Evolutionary conservation across 1,139 yeast genomes (phyloP).

Genomic region (Nematodospora anomalae): DNA sequence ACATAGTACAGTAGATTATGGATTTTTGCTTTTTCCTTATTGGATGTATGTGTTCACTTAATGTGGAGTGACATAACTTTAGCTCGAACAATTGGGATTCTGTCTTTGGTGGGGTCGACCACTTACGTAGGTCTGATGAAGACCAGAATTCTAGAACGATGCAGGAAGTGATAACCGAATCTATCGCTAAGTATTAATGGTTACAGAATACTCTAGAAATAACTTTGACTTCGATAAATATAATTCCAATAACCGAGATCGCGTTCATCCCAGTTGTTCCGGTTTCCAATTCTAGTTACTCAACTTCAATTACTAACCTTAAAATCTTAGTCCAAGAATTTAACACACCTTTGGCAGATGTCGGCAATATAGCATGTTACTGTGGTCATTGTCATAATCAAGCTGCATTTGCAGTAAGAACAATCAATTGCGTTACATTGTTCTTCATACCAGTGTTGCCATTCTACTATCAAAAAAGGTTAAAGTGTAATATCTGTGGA

Average conservation of each 20-base stretch:
- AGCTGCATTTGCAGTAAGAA: conserved; percentile 42
- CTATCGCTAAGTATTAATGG: no score
- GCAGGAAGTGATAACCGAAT: no score
- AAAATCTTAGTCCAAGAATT: conserved; percentile 28
- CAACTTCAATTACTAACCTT: conserved; percentile 2
- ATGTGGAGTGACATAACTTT: no score
- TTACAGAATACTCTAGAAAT: no score
- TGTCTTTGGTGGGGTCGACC: no score
- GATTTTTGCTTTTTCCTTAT: conserved; percentile 33
- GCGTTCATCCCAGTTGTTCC: no score
- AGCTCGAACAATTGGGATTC: no score
- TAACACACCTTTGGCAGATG: conserved; percentile 28
- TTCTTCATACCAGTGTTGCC: conserved; percentile 49
- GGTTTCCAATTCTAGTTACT: no score
- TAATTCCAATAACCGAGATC: no score
- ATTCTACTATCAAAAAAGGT: conserved; percentile 37
- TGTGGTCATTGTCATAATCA: conserved; percentile 49
- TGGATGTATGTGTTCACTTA: conserved; percentile 27
- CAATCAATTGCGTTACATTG: conserved; percentile 44
- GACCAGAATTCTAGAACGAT: no score
- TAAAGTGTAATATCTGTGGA: conserved; percentile 46
- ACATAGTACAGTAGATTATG: conserved; percentile 16
- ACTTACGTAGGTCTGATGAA: no score
- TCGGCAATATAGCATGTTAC: conserved; percentile 31
- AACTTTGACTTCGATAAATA: no score